Conservation (phyloP, 139 green algal genomes). For the Picochlorum sp. region DNA sequence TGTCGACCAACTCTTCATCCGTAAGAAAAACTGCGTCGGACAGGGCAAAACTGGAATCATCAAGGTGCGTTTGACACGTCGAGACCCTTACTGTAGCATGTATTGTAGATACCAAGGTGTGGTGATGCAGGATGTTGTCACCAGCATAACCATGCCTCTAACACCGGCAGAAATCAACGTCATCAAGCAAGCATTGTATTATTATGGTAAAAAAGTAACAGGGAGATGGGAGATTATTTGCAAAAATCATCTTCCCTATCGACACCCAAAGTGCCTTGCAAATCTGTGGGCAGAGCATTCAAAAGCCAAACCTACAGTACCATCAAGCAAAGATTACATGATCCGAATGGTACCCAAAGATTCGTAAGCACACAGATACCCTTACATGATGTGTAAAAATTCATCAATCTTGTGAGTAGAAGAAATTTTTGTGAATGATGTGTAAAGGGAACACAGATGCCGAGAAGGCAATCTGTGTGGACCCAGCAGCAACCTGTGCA, state of each 20-base stretch:
- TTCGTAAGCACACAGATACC: too few relatives aligned
- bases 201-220: slow-evolving; percentile 13
- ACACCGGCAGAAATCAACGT: slow-evolving; percentile 14
- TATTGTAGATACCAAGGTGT: too few relatives aligned
- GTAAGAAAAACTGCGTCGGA: slow-evolving; percentile 26
- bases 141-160: slow-evolving; percentile 11
- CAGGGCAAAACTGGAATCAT: background rate
- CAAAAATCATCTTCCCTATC: slow-evolving; percentile 20
- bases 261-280: slow-evolving; percentile 19
- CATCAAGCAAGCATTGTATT: slow-evolving; percentile 14
- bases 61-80: slow-evolving; percentile 3
- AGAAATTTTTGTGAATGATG: too few relatives aligned
- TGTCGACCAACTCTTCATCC: slow-evolving; percentile 10
- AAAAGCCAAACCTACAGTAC: background rate
- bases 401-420: too few relatives aligned
- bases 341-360: too few relatives aligned
- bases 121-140: slow-evolving; percentile 17
- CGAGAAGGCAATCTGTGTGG: background rate
- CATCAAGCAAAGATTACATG: too few relatives aligned
- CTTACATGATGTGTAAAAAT: too few relatives aligned
- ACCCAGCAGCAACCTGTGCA: background rate
- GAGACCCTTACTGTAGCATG: slow-evolving; percentile 5
- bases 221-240: slow-evolving; percentile 27
- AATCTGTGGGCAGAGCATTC: slow-evolving; percentile 16
- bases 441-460: background rate